Evolutionary conservation across 352 stramenopile species (phyloP).

Genomic region (Phytophthora idaei): DNA sequence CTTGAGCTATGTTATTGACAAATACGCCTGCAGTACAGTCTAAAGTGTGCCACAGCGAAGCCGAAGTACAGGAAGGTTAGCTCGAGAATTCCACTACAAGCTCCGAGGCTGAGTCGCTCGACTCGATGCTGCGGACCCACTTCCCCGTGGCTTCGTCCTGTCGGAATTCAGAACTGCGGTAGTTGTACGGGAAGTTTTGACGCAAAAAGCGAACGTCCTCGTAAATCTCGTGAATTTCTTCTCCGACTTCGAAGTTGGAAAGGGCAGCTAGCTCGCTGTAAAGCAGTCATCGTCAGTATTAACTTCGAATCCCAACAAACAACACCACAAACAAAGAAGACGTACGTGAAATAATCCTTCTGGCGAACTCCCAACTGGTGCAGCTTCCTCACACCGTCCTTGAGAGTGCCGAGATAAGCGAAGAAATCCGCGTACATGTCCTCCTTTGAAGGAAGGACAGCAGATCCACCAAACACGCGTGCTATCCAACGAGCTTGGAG

Average conservation of each 20-base stretch:
- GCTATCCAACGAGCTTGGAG: conserved; percentile 77
- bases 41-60: not conserved
- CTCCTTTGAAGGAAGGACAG: conserved; percentile 58
- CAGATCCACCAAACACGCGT: conserved; percentile 51
- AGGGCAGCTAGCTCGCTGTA: conserved; percentile 44
- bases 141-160: conserved; percentile 47
- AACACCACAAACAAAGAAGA: not conserved
- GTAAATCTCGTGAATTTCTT: conserved; percentile 70
- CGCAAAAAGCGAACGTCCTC: conserved; percentile 63
- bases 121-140: conserved; percentile 48
- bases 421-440: conserved; percentile 76
- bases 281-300: not conserved
- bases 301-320: conserved; percentile 1
- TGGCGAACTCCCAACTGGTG: conserved; percentile 65
- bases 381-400: conserved; percentile 62
- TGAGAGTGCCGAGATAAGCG: conserved; percentile 44
- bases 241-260: conserved; percentile 46
- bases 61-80: conserved; percentile 2
- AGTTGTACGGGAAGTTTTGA: conserved; percentile 63
- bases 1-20: not conserved
- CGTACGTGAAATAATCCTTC: conserved; percentile 59
- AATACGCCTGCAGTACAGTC: not conserved
- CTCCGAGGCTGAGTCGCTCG: conserved; percentile 22
- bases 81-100: conserved; percentile 37
- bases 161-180: conserved; percentile 62